phyloP scores from a whole-genome alignment of 2,329 filamentous ascomycete species.

The Xenosphaeropsis pyriputrescens region DNA sequence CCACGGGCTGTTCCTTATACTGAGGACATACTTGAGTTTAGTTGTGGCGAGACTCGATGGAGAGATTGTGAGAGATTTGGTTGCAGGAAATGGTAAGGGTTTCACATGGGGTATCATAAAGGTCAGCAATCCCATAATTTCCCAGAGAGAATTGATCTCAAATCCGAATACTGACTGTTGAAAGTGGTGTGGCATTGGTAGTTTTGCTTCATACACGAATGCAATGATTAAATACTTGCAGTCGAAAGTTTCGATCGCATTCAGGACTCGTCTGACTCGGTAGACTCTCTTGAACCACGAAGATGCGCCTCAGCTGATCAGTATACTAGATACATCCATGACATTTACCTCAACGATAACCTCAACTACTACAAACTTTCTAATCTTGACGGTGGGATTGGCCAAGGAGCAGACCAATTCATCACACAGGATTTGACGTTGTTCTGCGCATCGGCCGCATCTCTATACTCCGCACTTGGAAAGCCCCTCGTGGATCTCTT shows the following conservation, averaged over 20 bases:
- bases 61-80: conserved; percentile 88
- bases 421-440: conserved; percentile 94
- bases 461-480: conserved; percentile 89
- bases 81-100: conserved; percentile 80
- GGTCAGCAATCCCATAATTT: conserved; percentile 21
- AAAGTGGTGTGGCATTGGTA: conserved; percentile 83
- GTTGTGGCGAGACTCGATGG: conserved; percentile 88
- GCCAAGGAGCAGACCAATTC: conserved; percentile 86
- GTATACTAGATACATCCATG: conserved; percentile 71
- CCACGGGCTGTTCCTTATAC: conserved; percentile 77
- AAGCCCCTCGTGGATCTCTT: conserved; percentile 95
- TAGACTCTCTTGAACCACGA: too few relatives aligned
- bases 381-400: conserved; percentile 85
- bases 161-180: conserved; percentile 4
- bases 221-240: conserved; percentile 98
- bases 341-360: conserved; percentile 87
- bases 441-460: conserved; percentile 86
- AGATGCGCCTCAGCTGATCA: too few relatives aligned
- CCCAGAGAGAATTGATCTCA: not conserved
- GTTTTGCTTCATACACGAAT: conserved; percentile 91
- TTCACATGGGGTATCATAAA: conserved; percentile 85
- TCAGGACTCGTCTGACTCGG: conserved; percentile 74
- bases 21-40: conserved; percentile 86
- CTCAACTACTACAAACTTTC: conserved; percentile 93
- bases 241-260: conserved; percentile 95